Evolutionary conservation across 2,329 filamentous ascomycete genomes (phyloP).

Genomic region (Cladosporium sp.): DNA sequence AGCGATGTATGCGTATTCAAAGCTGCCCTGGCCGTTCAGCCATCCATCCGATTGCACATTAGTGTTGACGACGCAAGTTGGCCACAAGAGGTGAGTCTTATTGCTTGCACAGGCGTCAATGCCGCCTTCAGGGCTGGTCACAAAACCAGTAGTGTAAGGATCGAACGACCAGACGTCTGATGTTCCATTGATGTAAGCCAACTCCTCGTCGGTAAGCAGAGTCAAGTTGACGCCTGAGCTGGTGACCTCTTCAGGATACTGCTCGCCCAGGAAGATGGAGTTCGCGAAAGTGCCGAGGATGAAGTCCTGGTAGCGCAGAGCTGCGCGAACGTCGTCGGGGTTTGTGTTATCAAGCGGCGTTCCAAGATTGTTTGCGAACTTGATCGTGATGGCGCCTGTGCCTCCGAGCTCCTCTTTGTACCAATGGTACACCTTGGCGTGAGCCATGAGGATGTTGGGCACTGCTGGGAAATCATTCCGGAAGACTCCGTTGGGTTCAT

Average conservation of each 20-base stretch:
- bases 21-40: conserved; percentile 27
- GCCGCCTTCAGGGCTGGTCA: background rate
- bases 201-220: conserved; percentile 49
- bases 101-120: background rate
- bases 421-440: conserved; percentile 37
- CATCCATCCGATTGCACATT: conserved; percentile 26
- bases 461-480: conserved; percentile 30
- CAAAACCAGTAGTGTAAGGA: background rate
- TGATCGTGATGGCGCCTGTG: conserved; percentile 51
- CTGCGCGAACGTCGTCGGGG: conserved; percentile 37
- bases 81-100: background rate
- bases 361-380: conserved; percentile 43
- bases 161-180: background rate
- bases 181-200: background rate
- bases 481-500: conserved; percentile 38
- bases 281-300: conserved; percentile 53
- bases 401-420: conserved; percentile 56
- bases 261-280: conserved; percentile 52
- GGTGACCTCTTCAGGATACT: conserved; percentile 48
- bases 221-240: conserved; percentile 49
- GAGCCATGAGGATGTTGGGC: conserved; percentile 30
- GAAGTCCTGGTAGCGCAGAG: background rate
- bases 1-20: conserved; percentile 25
- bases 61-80: background rate
- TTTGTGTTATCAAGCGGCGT: conserved; percentile 38